Base-by-base conservation (phyloP, 768 basidiomycete species). In the Macrolepiota dolichaula region DNA sequence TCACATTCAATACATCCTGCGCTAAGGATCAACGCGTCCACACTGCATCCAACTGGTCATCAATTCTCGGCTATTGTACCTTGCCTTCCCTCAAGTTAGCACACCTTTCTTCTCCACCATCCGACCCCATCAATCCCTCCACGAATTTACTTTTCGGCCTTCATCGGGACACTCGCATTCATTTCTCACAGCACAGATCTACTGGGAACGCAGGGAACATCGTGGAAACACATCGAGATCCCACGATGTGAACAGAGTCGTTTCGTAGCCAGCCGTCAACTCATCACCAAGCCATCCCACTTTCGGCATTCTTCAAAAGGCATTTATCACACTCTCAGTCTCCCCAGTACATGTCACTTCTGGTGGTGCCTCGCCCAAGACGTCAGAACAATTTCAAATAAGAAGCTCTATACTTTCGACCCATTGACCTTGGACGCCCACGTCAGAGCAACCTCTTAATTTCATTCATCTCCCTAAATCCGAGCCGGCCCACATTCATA, bases 361-460 rank as follows among this genome's bases (percentile, higher is more conserved):
- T 1, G 63, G 64, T 29, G 35, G 61, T 4, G 36, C 61, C 17
- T 59, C 66, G 52, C 64, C 36, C 53, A 57, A n/a, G 40, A 67
- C 22, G 64, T 68, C 55, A 47, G 55, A 5, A 49, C 57, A 10
- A 62, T 68, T 29, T 63, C 63, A 32, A 64, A 68, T 19, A 63
- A 49, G 55, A 24, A 59, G 7, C n/a, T n/a, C 49, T 65, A 27
- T 62, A 66, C 15, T 56, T 53, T 44, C 59, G 64, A 1, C 61
- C 64, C 25, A 64, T 63, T 37, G 9, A 60, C 65, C 17, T 67
- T 67, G 19, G 5, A 5, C 12, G n/a, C 32, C 3, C n/a, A 29
- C 10, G 32, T 83, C 58, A 68, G n/a, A n/a, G n/a, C 78, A 52
- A 83, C 80, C 4, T 82, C 77, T 3, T 32, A 5, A 65, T 79